Evolutionary conservation across 2,329 filamentous ascomycete genomes (phyloP).

Genomic region (Orbilia oligospora): DNA sequence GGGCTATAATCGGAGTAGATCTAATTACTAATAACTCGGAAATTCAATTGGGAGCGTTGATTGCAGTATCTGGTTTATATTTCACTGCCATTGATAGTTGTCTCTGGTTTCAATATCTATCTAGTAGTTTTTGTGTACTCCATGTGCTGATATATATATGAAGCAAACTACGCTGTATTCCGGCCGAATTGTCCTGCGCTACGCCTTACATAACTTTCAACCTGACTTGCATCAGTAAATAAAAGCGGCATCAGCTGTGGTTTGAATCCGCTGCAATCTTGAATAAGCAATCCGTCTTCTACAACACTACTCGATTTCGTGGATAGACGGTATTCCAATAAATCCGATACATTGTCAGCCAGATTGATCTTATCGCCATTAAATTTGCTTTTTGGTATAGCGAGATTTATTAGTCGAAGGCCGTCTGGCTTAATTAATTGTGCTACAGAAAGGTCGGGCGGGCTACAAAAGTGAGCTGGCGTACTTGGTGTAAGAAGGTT

Average conservation of each 20-base stretch:
- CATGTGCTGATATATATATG: no score
- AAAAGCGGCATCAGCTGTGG: slow-evolving; percentile 45
- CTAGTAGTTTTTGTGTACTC: no score
- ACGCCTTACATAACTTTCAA: slow-evolving; percentile 39
- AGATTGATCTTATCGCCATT: slow-evolving; percentile 47
- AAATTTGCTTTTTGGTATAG: slow-evolving; percentile 49
- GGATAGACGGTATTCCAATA: slow-evolving; percentile 37
- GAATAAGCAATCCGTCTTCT: slow-evolving; percentile 30
- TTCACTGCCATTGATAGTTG: no score
- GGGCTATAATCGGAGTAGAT: not conserved
- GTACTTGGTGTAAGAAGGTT: slow-evolving; percentile 53
- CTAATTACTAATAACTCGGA: not conserved
- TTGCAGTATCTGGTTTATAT: not conserved
- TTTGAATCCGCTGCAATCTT: slow-evolving; percentile 37
- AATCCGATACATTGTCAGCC: slow-evolving; percentile 32
- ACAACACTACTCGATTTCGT: slow-evolving; percentile 41
- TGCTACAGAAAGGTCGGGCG: slow-evolving; percentile 29
- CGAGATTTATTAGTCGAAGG: slow-evolving; percentile 35
- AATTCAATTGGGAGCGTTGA: not conserved
- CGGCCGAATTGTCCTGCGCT: slow-evolving; percentile 40
- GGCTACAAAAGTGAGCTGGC: slow-evolving; percentile 46
- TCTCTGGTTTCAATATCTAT: no score
- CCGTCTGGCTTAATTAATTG: slow-evolving; percentile 44
- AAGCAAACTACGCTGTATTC: slow-evolving; percentile 26
- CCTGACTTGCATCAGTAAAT: slow-evolving; percentile 39